These are phyloP conservation scores for Globisporangium canariense DNA, from an alignment of 352 stramenopile genomes.

Conservation along the genomic window DNA sequence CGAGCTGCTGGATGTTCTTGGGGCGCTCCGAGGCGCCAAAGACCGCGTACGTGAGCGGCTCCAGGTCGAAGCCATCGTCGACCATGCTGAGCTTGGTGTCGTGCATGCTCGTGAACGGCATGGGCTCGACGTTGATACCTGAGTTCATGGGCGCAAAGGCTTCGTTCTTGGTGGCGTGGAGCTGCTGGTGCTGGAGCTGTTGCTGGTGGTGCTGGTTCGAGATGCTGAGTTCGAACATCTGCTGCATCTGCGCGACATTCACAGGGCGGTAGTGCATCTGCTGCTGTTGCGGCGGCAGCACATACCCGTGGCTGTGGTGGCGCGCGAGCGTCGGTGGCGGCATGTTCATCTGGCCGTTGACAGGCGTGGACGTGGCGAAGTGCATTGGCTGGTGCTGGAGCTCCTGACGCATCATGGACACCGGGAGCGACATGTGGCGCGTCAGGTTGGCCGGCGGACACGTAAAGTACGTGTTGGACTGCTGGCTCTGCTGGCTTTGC, in stretches of 20 bases:
- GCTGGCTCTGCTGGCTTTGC: constrained; percentile 23
- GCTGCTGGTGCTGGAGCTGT: constrained; percentile 21
- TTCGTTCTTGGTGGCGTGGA: constrained; percentile 19
- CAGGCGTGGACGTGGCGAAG: constrained; percentile 20
- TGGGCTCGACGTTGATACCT: constrained; percentile 57
- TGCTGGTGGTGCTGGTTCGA: constrained; percentile 45
- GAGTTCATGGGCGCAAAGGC: constrained; percentile 20
- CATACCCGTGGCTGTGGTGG: constrained; percentile 66
- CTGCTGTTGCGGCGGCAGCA: constrained; percentile 34
- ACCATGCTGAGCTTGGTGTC: constrained; percentile 41
- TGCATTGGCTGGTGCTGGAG: constrained; percentile 23
- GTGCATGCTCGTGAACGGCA: constrained; percentile 40
- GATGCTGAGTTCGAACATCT: constrained; percentile 58
- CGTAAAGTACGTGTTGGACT: constrained; percentile 28
- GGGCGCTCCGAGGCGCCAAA: constrained; percentile 37
- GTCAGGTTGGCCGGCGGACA: constrained; percentile 56
- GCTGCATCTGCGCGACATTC: constrained; percentile 50
- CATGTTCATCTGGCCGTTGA: constrained; percentile 26
- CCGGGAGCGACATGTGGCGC: constrained; percentile 63
- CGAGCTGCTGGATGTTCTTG: constrained; percentile 62
- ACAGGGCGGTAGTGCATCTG: constrained; percentile 33
- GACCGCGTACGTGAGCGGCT: constrained; percentile 62
- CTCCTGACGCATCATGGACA: constrained; percentile 42
- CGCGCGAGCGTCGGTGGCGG: constrained; percentile 53
- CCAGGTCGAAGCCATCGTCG: constrained; percentile 47